Evolutionary conservation across 129 eudicot genomes (phyloP), one percentile per base, ranked within the genome.

Genomic region (Smallanthus sonchifolius): DNA sequence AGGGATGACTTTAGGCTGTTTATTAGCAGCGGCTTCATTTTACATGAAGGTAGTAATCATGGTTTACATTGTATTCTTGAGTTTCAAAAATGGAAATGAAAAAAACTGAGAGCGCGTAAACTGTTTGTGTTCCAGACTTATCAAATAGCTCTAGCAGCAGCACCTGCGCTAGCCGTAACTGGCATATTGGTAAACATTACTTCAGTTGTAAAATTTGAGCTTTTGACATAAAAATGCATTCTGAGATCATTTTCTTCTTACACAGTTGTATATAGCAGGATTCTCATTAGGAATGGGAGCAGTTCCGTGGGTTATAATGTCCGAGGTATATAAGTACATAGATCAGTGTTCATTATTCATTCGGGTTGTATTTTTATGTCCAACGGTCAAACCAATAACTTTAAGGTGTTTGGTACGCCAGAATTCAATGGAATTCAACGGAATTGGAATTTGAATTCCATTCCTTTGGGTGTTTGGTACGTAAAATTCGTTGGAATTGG

Each of bases 241-340:
- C 72, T 70, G 35, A 70, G 15, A 78, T 39, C 35, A 28, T 36
- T 15, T 57, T 47, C 7, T 44, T 48, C 24, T 10, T 61, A 37
- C 20, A 9, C 85, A 87, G 96, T 82, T 89, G 40, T 89, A 80
- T 73, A 83, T 92, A 78, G 85, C 80, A 0, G 56, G 90, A 16
- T 92, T 89, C 77, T 89, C 98, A 32, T 60, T 59, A 67, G 98
- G 98, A 76, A 90, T 89, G 98, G 98, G 96, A 79, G 92, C 95
- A 30, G 87, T 92, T 83, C 98, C 98, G 48, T 89, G 98, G 98
- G 95, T 92, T 55, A 78, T 92, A 54, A 92, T 92, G 98, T 92
- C 98, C 15, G 98, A 92, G 98, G 98, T 92, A 85, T 35, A 3
- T 67, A 30, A 6, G 24, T 37, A 15, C 10, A 30, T 44, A 3